Evolutionary conservation across 2,329 filamentous ascomycete species (phyloP).

Genomic region (Ophiocordyceps camponoti-leonardi): DNA sequence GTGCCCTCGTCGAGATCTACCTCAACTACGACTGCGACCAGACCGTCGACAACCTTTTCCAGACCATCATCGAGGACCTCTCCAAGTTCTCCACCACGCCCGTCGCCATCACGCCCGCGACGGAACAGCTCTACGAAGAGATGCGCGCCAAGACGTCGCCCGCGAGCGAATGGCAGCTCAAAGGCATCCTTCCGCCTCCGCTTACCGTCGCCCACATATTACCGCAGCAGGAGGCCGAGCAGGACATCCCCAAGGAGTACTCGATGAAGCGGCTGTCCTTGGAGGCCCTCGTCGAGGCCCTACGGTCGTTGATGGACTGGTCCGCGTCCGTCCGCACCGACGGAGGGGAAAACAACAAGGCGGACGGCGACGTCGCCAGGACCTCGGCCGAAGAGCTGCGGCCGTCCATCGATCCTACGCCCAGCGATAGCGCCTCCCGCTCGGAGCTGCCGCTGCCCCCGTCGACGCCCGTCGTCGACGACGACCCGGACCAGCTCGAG

Average conservation of each 20-base stretch:
- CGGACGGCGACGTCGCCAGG: conserved; percentile 17
- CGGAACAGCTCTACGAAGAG: conserved; percentile 81
- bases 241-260: conserved; percentile 74
- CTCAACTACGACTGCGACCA: conserved; percentile 97
- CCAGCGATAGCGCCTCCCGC: conserved; percentile 42
- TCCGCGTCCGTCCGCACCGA: conserved; percentile 51
- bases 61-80: conserved; percentile 83
- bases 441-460: conserved; percentile 39
- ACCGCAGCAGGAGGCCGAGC: conserved; percentile 40
- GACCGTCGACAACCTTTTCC: conserved; percentile 92
- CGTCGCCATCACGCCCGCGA: conserved; percentile 53
- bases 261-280: conserved; percentile 78
- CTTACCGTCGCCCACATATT: conserved; percentile 64
- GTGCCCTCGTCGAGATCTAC: conserved; percentile 85
- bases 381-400: conserved; percentile 30
- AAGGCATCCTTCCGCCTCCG: conserved; percentile 70
- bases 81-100: conserved; percentile 72
- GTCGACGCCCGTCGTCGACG: conserved; percentile 57
- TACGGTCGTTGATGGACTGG: conserved; percentile 88
- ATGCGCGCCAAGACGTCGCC: conserved; percentile 44
- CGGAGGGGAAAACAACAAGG: conserved; percentile 8
- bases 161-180: conserved; percentile 67
- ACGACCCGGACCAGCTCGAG: conserved; percentile 88
- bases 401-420: conserved; percentile 51
- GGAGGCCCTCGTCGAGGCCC: conserved; percentile 72